Percentiles rank a stretch among this genome's conserved stretches.
Evolutionary conservation across 2,329 filamentous ascomycete species (phyloP).

Genomic region (Magnaporthiopsis incrustans): DNA sequence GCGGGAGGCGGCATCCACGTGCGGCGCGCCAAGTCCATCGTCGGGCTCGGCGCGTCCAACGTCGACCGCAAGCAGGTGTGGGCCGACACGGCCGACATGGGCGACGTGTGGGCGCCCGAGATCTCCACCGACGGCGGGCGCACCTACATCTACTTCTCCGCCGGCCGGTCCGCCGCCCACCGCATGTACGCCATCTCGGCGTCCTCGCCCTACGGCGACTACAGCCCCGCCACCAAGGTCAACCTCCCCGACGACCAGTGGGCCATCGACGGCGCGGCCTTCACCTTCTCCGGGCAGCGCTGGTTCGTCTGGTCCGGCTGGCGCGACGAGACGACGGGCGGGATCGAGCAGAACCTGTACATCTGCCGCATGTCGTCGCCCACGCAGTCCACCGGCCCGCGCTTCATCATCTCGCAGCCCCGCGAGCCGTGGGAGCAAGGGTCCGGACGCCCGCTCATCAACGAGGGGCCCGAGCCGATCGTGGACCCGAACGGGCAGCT

Average conservation of each 20-base stretch:
- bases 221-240: slow-evolving; percentile 14
- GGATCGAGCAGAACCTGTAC: slow-evolving; percentile 16
- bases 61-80: slow-evolving; percentile 10
- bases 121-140: slow-evolving; percentile 9
- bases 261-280: slow-evolving; percentile 18
- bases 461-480: slow-evolving; percentile 18
- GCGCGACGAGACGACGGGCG: slow-evolving; percentile 8
- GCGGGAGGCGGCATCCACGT: slow-evolving; percentile 14
- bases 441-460: slow-evolving; percentile 13
- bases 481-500: slow-evolving; percentile 18
- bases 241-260: slow-evolving; percentile 16
- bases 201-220: slow-evolving; percentile 12
- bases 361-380: slow-evolving; percentile 18
- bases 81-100: slow-evolving; percentile 8
- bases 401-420: slow-evolving; percentile 19
- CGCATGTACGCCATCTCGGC: slow-evolving; percentile 19
- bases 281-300: slow-evolving; percentile 14
- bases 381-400: slow-evolving; percentile 11
- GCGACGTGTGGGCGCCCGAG: slow-evolving; percentile 13
- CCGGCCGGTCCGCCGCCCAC: slow-evolving; percentile 12
- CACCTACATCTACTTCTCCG: slow-evolving; percentile 17
- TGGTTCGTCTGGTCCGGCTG: slow-evolving; percentile 21
- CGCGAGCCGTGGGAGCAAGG: slow-evolving; percentile 18
- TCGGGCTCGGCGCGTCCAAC: slow-evolving; percentile 11
- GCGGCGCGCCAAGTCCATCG: slow-evolving; percentile 13